Base-by-base conservation (phyloP, 2,329 filamentous ascomycete species). In the Aspergillus fumigatus region DNA sequence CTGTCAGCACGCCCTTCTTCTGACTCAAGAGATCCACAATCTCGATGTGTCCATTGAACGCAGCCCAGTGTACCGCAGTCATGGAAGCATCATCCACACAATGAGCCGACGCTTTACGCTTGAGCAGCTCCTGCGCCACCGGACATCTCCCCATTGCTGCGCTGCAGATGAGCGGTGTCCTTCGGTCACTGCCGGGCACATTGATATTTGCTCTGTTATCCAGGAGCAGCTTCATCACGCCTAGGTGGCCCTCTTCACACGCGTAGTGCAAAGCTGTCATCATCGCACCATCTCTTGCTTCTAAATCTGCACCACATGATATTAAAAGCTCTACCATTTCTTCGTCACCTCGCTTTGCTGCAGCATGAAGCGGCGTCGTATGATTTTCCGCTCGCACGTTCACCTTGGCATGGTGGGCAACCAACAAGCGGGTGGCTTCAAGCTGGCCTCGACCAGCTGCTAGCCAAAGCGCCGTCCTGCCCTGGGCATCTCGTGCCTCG, bases 41-140 rank as follows among this genome's bases (percentile, higher is more conserved):
- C 26, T 75, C 71, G n/a, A 66, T 62, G 51, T 75, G 73, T 1
- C 73, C 73, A 50, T 73, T 73, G 55, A 65, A 73, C 6, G 68
- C 66, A 26, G 73, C 73, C 72, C 72, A 75, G 51, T 76, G 73
- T 21, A 75, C 51, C 0, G 71, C 67, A 8, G 70, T 73, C 72
- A 75, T 75, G 4, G 65, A 67, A 17, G 60, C 64, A 50, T 75
- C 70, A 51, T 71, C 72, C 1, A 58, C 56, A 40, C 58, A 58
- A 48, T 64, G 63, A 7, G 55, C 50, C 4, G 65, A 69, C 1
- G 72, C 71, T 53, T 68, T 73, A 48, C 62, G 66, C 47, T 69
- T 67, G 5, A 75, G 48, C 5, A 76, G 63, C 51, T 68, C 60
- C 26, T 69, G 61, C 6, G 68, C 68, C 23, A 64, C 65, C 25